These are phyloP conservation scores for Flueggea neowawraea DNA, from an alignment of 441 rosid genomes.

Conservation along the genomic window DNA sequence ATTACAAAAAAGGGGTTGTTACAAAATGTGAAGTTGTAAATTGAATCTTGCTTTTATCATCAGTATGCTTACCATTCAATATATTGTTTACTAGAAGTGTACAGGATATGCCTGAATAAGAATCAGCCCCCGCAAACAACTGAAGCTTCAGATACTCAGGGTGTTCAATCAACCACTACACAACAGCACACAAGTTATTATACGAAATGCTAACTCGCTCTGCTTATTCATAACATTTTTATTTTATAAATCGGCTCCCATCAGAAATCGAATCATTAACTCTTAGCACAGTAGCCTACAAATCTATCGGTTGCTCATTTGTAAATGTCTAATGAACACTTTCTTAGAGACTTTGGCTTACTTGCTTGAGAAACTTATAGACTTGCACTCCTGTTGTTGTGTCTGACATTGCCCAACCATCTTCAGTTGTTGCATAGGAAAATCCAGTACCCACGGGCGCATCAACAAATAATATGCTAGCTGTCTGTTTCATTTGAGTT, in stretches of 20 bases:
- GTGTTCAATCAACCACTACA: slow-evolving; percentile 32
- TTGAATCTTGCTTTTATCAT: too few species aligned
- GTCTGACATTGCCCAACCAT: slow-evolving; percentile 19
- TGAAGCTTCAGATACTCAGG: slow-evolving; percentile 19
- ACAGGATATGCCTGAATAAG: slow-evolving; percentile 29
- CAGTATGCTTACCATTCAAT: slow-evolving; percentile 18
- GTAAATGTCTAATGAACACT: too few species aligned
- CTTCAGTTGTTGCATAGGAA: slow-evolving; percentile 32
- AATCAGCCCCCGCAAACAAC: slow-evolving; percentile 31
- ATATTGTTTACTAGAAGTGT: slow-evolving; percentile 18
- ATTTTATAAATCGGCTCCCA: too few species aligned
- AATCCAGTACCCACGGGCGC: slow-evolving; percentile 35
- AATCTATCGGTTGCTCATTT: background rate
- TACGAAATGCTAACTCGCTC: too few species aligned
- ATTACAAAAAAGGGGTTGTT: too few species aligned
- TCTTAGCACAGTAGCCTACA: background rate
- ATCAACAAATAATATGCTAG: slow-evolving; percentile 35
- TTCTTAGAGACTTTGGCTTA: background rate
- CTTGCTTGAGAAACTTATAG: slow-evolving; percentile 25
- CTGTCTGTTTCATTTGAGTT: slow-evolving; percentile 6
- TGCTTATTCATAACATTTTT: too few species aligned
- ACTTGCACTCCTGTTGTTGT: slow-evolving; percentile 12
- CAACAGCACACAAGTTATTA: background rate
- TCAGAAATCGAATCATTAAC: too few species aligned
- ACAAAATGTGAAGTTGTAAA: too few species aligned